phyloP scores from a whole-genome alignment of 2,329 filamentous ascomycete species.

The Ceratocystis variospora region DNA sequence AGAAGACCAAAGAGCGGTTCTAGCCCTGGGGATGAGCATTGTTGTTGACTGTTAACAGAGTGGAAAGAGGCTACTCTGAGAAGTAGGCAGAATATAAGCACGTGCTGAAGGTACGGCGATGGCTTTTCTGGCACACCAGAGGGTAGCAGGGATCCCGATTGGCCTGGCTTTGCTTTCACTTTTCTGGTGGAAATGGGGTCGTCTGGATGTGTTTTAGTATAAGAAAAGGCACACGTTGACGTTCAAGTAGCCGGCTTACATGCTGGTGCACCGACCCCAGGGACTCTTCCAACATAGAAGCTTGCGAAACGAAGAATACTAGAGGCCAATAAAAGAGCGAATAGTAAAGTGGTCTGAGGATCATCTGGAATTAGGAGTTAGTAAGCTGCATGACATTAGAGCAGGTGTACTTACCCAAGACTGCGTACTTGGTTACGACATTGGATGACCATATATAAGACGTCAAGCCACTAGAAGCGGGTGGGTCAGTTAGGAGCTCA shows the following conservation, averaged over 20 bases:
- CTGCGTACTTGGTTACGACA: slow-evolving; percentile 18
- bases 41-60: slow-evolving; percentile 33
- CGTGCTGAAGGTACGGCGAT: slow-evolving; percentile 33
- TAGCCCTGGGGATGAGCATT: slow-evolving; percentile 38
- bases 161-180: background rate
- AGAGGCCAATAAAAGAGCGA: slow-evolving; percentile 36
- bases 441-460: slow-evolving; percentile 15
- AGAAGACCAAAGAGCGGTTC: slow-evolving; percentile 27
- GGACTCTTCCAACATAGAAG: slow-evolving; percentile 20
- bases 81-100: slow-evolving; percentile 33
- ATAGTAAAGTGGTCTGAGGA: slow-evolving; percentile 21
- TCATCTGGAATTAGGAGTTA: slow-evolving; percentile 13
- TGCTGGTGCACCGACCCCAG: slow-evolving; percentile 23
- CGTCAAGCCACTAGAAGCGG: slow-evolving; percentile 7
- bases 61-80: slow-evolving; percentile 37
- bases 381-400: background rate
- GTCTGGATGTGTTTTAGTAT: slow-evolving; percentile 8
- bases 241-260: background rate
- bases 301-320: slow-evolving; percentile 22
- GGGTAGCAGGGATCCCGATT: background rate
- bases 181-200: slow-evolving; percentile 8
- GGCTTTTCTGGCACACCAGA: slow-evolving; percentile 33
- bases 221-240: background rate
- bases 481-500: background rate
- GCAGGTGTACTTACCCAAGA: slow-evolving; percentile 14